A percentile compares a stretch with the other conserved stretches of the same genome.
These are phyloP conservation scores for Aspergillus fumigatiaffinis DNA, from an alignment of 2,329 filamentous ascomycete species.

Conservation along the genomic window DNA sequence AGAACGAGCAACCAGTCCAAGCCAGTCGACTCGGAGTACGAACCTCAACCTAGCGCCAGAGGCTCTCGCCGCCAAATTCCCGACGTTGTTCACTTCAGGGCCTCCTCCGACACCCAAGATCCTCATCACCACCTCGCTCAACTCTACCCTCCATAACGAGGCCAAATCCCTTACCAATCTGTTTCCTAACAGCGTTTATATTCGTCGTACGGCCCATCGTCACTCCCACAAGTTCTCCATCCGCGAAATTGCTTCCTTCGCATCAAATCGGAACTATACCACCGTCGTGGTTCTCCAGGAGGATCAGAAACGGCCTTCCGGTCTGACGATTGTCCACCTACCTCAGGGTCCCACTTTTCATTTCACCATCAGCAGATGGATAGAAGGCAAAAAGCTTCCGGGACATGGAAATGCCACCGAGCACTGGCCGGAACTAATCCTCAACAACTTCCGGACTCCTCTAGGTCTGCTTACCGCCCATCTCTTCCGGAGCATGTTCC, in stretches of 20 bases:
- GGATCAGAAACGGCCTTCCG: constrained; percentile 78
- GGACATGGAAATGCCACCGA: constrained; percentile 88
- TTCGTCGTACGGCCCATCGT: constrained; percentile 77
- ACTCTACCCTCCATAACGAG: constrained; percentile 81
- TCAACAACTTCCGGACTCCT: constrained; percentile 94
- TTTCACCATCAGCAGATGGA: constrained; percentile 85
- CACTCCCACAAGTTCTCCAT: constrained; percentile 89
- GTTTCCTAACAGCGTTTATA: constrained; percentile 77
- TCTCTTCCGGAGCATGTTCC: constrained; percentile 76
- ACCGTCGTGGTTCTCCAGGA: constrained; percentile 82
- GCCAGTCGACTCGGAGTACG: constrained; percentile 54
- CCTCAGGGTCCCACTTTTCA: constrained; percentile 87
- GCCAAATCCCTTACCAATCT: constrained; percentile 72
- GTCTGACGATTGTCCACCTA: constrained; percentile 78
- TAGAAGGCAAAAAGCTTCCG: constrained; percentile 80
- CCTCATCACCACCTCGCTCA: constrained; percentile 84
- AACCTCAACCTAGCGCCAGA: constrained; percentile 60
- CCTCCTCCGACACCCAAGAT: constrained; percentile 69
- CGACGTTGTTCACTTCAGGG: constrained; percentile 51
- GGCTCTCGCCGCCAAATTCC: constrained; percentile 58
- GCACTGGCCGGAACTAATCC: constrained; percentile 82
- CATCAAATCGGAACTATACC: constrained; percentile 76
- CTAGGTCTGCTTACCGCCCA: constrained; percentile 83
- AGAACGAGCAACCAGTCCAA: constrained; percentile 53
- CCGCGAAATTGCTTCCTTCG: constrained; percentile 83